These are phyloP conservation scores for Euphorbia pulcherrima DNA, from an alignment of 345 rosid genomes.

Conservation along the genomic window DNA sequence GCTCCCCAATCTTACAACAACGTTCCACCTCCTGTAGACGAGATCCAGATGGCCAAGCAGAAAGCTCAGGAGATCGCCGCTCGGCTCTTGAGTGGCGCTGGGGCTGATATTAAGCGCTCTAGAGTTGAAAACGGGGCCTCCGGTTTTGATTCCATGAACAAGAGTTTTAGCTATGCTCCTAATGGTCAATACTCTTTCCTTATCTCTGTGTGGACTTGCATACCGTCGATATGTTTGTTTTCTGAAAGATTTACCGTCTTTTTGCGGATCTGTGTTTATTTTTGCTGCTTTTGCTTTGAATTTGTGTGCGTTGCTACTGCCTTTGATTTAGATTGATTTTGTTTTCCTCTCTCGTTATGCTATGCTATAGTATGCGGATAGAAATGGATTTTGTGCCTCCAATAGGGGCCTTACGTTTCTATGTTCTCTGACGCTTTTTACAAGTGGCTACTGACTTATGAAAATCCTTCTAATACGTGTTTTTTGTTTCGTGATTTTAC, in stretches of 20 bases:
- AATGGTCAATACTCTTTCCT: conserved; percentile 22
- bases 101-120: conserved; percentile 69
- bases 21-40: conserved; percentile 71
- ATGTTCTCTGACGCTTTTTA: background rate
- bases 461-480: background rate
- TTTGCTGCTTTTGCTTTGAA: background rate
- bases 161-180: conserved; percentile 53
- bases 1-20: conserved; percentile 58
- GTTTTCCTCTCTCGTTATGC: background rate
- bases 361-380: background rate
- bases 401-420: background rate
- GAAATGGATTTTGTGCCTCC: background rate
- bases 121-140: conserved; percentile 69
- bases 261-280: conserved; percentile 6
- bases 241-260: background rate
- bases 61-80: conserved; percentile 92
- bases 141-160: conserved; percentile 49
- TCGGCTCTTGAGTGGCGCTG: conserved; percentile 51
- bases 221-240: background rate
- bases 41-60: conserved; percentile 86
- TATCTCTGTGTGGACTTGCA: background rate
- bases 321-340: background rate
- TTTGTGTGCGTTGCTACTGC: background rate
- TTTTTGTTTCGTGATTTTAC: background rate
- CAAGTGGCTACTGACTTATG: background rate